These are phyloP conservation scores for Talaromyces sp. DNA, from an alignment of 2,329 filamentous ascomycete genomes.

Conservation along the genomic window DNA sequence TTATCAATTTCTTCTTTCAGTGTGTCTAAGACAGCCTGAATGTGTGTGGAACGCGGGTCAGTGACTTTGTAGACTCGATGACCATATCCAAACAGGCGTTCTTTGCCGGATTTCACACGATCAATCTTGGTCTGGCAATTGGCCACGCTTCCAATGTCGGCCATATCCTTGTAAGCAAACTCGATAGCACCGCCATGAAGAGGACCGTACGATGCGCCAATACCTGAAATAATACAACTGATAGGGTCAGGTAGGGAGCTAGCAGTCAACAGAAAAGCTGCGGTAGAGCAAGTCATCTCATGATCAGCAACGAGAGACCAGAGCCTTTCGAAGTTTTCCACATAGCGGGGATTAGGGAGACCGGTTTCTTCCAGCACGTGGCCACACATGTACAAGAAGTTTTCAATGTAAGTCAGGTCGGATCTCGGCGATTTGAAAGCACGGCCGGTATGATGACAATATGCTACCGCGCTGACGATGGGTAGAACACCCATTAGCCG, in stretches of 20 bases:
- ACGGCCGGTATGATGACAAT: neutral
- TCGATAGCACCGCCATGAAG: conserved; percentile 2
- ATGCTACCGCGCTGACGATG: neutral
- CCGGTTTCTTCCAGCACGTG: neutral
- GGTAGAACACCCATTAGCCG: neutral
- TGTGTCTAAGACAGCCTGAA: neutral
- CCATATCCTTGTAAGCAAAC: neutral
- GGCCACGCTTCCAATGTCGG: neutral
- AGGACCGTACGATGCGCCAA: neutral
- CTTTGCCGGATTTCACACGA: neutral
- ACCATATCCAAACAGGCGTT: conserved; percentile 3
- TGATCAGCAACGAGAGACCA: conserved; percentile 3
- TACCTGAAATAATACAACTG: neutral
- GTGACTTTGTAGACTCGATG: conserved; percentile 1
- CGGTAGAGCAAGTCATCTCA: conserved; percentile 4
- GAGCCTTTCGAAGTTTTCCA: neutral
- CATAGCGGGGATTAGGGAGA: neutral
- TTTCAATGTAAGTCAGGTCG: neutral
- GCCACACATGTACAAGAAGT: neutral
- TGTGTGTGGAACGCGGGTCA: neutral
- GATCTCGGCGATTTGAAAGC: neutral
- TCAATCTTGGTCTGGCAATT: neutral
- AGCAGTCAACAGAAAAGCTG: neutral
- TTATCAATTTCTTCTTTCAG: neutral
- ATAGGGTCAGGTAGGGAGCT: neutral